Evolutionary conservation across 2,329 filamentous ascomycete species (phyloP).

Genomic region (Passalora sequoiae): DNA sequence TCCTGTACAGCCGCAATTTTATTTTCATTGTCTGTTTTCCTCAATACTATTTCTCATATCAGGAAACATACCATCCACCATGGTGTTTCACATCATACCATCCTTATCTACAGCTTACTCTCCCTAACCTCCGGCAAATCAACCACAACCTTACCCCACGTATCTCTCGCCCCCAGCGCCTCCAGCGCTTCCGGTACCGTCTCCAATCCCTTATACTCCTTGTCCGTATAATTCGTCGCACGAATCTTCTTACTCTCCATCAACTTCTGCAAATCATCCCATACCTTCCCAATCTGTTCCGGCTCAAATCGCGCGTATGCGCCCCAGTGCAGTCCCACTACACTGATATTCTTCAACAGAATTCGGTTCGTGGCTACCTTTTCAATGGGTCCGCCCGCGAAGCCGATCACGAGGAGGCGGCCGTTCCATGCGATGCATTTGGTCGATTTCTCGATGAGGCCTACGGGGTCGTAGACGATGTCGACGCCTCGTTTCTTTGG

Average conservation of each 20-base stretch:
- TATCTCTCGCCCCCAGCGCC: slow-evolving; percentile 72
- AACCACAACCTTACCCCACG: slow-evolving; percentile 95
- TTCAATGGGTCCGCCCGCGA: slow-evolving; percentile 80
- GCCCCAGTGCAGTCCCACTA: slow-evolving; percentile 91
- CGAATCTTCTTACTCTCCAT: slow-evolving; percentile 73
- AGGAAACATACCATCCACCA: no score
- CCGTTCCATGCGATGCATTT: slow-evolving; percentile 95
- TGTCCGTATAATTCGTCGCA: slow-evolving; percentile 76
- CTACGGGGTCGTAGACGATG: slow-evolving; percentile 92
- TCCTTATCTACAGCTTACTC: slow-evolving; percentile 34
- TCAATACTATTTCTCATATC: no score
- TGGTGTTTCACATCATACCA: no score
- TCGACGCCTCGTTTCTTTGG: slow-evolving; percentile 72
- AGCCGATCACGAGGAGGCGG: slow-evolving; percentile 79
- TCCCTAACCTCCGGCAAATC: slow-evolving; percentile 66
- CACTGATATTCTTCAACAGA: slow-evolving; percentile 83
- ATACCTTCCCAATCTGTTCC: slow-evolving; percentile 65
- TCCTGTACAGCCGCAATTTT: neutral
- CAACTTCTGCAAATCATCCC: slow-evolving; percentile 74
- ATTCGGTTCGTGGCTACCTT: slow-evolving; percentile 91
- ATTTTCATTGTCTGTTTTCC: no score
- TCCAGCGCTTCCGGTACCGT: slow-evolving; percentile 69
- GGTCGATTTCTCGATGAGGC: slow-evolving; percentile 77
- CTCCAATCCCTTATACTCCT: slow-evolving; percentile 77
- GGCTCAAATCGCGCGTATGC: slow-evolving; percentile 70